phyloP scores from a whole-genome alignment of 129 eudicot genomes.

The Mikania micrantha region DNA sequence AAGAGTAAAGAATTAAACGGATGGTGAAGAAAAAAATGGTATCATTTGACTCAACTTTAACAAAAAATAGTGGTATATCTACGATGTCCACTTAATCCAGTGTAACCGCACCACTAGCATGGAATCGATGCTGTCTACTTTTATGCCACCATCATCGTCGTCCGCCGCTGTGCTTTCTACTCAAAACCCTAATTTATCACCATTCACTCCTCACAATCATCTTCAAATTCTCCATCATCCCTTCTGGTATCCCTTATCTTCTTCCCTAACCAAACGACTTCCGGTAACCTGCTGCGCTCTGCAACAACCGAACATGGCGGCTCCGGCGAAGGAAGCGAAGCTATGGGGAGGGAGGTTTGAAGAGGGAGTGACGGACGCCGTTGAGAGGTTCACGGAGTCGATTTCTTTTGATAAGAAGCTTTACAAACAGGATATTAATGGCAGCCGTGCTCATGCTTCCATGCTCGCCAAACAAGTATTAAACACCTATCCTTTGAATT shows the following conservation, averaged over 20 bases:
- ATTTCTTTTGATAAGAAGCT: slow-evolving; percentile 82
- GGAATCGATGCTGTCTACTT: not conserved
- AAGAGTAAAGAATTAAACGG: too few species aligned
- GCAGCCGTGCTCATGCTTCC: slow-evolving; percentile 91
- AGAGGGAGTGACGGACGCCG: slow-evolving; percentile 82
- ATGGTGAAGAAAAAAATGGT: too few species aligned
- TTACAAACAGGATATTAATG: slow-evolving; percentile 91
- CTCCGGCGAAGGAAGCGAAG: slow-evolving; percentile 54
- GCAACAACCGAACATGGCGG: slow-evolving; percentile 22
- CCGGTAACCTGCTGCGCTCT: slow-evolving; percentile 26
- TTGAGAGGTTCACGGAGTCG: slow-evolving; percentile 91
- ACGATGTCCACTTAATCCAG: not conserved
- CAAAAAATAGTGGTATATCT: not conserved
- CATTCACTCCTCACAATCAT: not conserved
- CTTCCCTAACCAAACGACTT: not conserved
- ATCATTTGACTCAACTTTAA: too few species aligned
- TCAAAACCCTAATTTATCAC: slow-evolving; percentile 8
- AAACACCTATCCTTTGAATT: too few species aligned
- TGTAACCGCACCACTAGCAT: not conserved
- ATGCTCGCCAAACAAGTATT: slow-evolving; percentile 94
- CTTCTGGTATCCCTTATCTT: not conserved
- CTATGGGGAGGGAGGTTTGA: slow-evolving; percentile 97
- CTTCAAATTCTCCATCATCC: not conserved
- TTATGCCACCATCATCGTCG: not conserved
- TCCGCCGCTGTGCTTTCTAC: not conserved